Evolutionary conservation across 192 early-diverging fungal species (phyloP).

Genomic region (Dispira simplex): DNA sequence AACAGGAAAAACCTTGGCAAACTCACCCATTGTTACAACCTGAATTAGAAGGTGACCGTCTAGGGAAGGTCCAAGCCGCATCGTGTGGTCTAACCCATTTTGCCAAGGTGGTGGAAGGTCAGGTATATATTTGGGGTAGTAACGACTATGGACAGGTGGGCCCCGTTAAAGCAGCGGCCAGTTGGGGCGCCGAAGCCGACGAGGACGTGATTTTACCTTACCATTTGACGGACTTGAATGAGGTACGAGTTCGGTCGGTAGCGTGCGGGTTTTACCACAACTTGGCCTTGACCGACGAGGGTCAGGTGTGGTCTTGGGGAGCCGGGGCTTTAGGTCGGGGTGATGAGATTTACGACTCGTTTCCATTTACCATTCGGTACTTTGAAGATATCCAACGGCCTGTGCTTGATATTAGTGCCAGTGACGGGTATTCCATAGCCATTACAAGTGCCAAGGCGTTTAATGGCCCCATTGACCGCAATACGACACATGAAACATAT

Average conservation of each 20-base stretch:
- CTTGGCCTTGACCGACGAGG: slow-evolving; percentile 1
- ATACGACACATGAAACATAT: neutral
- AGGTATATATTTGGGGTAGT: slow-evolving; percentile 3
- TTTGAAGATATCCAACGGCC: slow-evolving; percentile 8
- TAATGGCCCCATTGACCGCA: neutral
- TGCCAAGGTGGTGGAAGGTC: neutral
- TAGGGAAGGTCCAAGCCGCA: neutral
- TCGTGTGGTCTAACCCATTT: neutral
- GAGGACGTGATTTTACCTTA: slow-evolving; percentile 10
- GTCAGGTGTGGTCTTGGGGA: slow-evolving; percentile 8
- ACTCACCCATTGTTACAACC: neutral
- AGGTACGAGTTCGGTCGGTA: neutral
- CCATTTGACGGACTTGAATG: neutral
- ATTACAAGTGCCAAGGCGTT: neutral
- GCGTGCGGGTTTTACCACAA: slow-evolving; percentile 9
- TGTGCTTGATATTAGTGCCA: neutral
- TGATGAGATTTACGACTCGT: slow-evolving; percentile 10
- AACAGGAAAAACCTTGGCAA: neutral
- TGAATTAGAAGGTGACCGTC: neutral
- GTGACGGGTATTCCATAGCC: neutral
- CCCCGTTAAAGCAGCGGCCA: slow-evolving; percentile 8
- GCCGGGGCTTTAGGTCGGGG: slow-evolving; percentile 8
- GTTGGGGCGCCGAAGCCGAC: slow-evolving; percentile 11
- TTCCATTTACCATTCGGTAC: slow-evolving; percentile 6
- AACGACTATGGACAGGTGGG: slow-evolving; percentile 11